Evolutionary conservation across 1,284 basidiomycete genomes (phyloP), one percentile per base, ranked within the genome.

Genomic region (Gomphus bonarii): DNA sequence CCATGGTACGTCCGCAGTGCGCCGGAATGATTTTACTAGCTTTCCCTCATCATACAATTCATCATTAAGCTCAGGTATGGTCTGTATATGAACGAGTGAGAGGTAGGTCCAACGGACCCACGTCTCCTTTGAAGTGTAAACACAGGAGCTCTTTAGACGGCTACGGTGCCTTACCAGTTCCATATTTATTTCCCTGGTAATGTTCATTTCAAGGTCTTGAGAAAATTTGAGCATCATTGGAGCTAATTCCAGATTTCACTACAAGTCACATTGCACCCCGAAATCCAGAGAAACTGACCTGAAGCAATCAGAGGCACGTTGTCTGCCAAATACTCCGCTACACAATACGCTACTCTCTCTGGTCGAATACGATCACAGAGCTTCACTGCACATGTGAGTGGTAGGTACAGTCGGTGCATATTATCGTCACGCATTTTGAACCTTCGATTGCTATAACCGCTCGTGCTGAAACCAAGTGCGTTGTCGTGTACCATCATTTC

Each of bases 331-430:
- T 58, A 53, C 33, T 52, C 16, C 2, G 57, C 50, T 2, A 38
- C 33, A 16, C 35, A 3, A 28, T 50, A 46, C 9, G 57, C 50
- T 50, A 58, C 38, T 5, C 50, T 20, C 12, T 46, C 38, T 7
- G 57, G 57, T 11, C 25, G 22, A 12, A 53, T 35, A 14, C 25
- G 35, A 35, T 58, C 57, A 48, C 57, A 58, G 16, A 54, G 40
- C 9, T 36, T 52, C 31, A 52, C 5, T 5, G 57, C 57, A 52
- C 50, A 52, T 6, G 48, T 46, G 6, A 58, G 31, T 3, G 57
- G 57, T 9, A 36, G 18, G 30, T 40, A 54, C 18, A 36, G 16
- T n/a, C 57, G 36, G 50, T 58, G 57, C 31, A 58, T 44, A 6
- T 16, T 11, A 20, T 28, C 50, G 42, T 58, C 57, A 10, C 31